These are phyloP conservation scores for Candida oleophila DNA, from an alignment of 805 yeast genomes.

Conservation along the genomic window DNA sequence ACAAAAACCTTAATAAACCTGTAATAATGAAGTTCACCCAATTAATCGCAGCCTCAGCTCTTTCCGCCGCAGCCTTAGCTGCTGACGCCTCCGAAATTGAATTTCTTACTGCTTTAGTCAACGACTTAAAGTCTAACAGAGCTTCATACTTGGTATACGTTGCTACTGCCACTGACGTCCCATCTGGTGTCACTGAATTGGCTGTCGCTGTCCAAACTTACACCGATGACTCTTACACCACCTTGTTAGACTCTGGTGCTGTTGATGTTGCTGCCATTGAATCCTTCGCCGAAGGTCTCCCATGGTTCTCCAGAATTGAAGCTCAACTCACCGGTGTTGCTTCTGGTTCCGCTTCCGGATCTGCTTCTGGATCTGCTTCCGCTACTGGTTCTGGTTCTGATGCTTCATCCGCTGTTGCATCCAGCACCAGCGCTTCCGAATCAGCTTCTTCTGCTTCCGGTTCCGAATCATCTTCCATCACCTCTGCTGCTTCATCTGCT, in stretches of 20 bases:
- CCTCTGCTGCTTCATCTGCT: too few relatives aligned
- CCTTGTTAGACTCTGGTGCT: constrained; percentile 5
- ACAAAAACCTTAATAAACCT: too few relatives aligned
- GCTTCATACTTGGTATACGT: constrained; percentile 9
- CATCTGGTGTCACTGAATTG: background rate
- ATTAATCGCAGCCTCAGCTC: background rate
- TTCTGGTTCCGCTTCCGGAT: background rate
- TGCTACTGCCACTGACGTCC: background rate
- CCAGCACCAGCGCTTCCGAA: too few relatives aligned
- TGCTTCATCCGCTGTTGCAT: constrained; percentile 2
- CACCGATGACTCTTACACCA: background rate
- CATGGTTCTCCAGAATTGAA: constrained; percentile 9
- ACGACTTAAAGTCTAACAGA: constrained; percentile 11
- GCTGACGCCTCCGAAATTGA: constrained; percentile 6
- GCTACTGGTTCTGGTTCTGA: constrained; percentile 1
- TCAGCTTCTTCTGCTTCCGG: constrained; percentile 2
- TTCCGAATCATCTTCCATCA: too few relatives aligned
- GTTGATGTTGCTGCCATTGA: constrained; percentile 9
- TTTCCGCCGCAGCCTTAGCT: background rate
- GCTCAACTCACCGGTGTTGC: constrained; percentile 1
- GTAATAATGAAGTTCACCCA: constrained; percentile 1
- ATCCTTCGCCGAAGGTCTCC: constrained; percentile 11
- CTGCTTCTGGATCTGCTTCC: constrained; percentile 4
- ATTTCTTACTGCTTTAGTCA: constrained; percentile 12
- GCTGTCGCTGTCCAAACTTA: constrained; percentile 1